Evolutionary conservation across 257 asterid species (phyloP), one percentile per base, ranked within the genome.

Genomic region (Gentiana macrophylla): DNA sequence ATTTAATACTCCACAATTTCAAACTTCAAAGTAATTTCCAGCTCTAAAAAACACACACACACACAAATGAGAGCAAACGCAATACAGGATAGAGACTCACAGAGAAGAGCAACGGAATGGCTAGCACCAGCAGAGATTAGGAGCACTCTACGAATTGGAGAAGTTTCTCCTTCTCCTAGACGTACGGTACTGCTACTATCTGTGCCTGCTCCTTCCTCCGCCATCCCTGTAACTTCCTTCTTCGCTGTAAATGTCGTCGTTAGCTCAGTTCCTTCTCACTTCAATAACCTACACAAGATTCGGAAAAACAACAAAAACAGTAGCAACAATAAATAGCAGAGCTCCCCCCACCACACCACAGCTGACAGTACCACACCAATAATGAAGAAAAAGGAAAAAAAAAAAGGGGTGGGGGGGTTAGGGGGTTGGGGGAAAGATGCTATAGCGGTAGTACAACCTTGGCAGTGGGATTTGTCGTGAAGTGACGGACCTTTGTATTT

Each of bases 71-170:
- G 46, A 41, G 8, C 46, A 41, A 41, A 41, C 46, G 9, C 46
- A 41, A 41, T 10, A 41, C 11, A 10, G 46, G 46, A 5, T 41
- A 1, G 15, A n/a, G 62, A 71, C 94, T 82, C 70, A 90, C 98
- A 80, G 52, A 90, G 94, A 65, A 86, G 94, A 63, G 96, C 96
- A 60, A 86, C 85, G 45, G 98, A 84, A 65, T 90, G 98, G 61
- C 95, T 90, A 34, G 98, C 98, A n/a, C 98, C 98, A 53, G 98
- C 95, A 13, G 98, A 86, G 37, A 90, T 77, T 65, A 80, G 62
- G 41, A 90, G 67, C 59, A 90, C 94, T 66, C 76, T 70, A 13
- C 84, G 89, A 57, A 77, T 55, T 32, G 88, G 80, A 3, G 75
- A 75, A 38, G 77, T 63, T 4, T 60, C 81, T 8, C 69, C 81